phyloP scores from a whole-genome alignment of 257 asterid genomes.

The Agastache rugosa region DNA sequence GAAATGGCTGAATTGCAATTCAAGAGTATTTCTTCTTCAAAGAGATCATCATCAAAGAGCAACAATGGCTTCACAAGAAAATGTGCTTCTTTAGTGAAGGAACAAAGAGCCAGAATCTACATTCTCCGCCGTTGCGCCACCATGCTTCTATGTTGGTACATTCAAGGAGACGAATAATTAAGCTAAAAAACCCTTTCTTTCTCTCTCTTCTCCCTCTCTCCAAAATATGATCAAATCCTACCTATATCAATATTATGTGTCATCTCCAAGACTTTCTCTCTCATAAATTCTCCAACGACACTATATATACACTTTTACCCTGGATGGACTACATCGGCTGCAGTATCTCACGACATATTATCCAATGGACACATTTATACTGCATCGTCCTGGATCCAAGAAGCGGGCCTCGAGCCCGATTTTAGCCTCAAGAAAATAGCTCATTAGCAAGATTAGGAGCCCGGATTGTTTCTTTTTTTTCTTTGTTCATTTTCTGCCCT shows the following conservation, averaged over 20 bases:
- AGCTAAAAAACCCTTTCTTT: background rate
- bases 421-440: conserved; percentile 6
- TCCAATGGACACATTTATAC: background rate
- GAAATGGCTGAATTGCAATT: conserved; percentile 53
- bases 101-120: conserved; percentile 79
- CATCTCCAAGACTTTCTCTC: background rate
- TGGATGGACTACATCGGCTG: background rate
- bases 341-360: background rate
- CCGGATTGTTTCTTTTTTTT: conserved; percentile 16
- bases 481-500: background rate
- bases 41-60: conserved; percentile 46
- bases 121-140: conserved; percentile 91
- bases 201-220: background rate
- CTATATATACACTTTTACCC: background rate
- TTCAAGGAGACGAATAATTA: conserved; percentile 72
- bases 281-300: background rate
- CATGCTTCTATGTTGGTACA: conserved; percentile 87
- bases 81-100: conserved; percentile 72
- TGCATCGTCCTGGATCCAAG: background rate
- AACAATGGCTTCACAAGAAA: conserved; percentile 67
- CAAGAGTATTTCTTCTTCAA: conserved; percentile 38
- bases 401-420: background rate
- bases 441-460: conserved; percentile 35
- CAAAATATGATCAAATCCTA: conserved; percentile 3
- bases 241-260: background rate